Conservation (phyloP, 345 rosid genomes). For the Lepidium sativum region DNA sequence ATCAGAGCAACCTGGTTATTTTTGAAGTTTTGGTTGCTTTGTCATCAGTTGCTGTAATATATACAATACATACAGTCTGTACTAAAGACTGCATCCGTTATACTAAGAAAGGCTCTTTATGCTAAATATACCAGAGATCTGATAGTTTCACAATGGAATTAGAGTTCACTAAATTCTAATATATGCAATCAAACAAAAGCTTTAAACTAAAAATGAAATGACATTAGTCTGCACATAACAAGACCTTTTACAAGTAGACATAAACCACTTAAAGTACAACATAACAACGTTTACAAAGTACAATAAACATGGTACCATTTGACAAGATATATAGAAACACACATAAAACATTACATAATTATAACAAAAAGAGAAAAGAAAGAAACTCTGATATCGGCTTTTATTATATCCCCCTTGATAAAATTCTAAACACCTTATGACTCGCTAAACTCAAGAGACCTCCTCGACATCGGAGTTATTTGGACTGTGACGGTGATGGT, state of each 20-base stretch:
- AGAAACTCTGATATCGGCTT: background rate
- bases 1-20: background rate
- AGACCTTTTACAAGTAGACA: background rate
- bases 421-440: conserved; percentile 24
- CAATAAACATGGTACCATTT: conserved; percentile 12
- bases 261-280: conserved; percentile 6
- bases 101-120: background rate
- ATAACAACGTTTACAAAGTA: background rate
- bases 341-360: background rate
- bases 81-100: background rate
- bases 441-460: conserved; percentile 1
- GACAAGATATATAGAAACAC: background rate
- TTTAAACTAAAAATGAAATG: background rate
- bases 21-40: conserved; percentile 12
- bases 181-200: no score
- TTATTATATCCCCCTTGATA: conserved; percentile 14
- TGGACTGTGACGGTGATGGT: background rate
- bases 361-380: background rate
- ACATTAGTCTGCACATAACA: background rate
- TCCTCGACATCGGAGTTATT: background rate
- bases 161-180: background rate
- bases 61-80: background rate
- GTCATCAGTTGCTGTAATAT: background rate
- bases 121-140: background rate
- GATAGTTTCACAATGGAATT: background rate